Conservation (phyloP, 2,329 filamentous ascomycete species). For the Thielaviopsis populi region DNA sequence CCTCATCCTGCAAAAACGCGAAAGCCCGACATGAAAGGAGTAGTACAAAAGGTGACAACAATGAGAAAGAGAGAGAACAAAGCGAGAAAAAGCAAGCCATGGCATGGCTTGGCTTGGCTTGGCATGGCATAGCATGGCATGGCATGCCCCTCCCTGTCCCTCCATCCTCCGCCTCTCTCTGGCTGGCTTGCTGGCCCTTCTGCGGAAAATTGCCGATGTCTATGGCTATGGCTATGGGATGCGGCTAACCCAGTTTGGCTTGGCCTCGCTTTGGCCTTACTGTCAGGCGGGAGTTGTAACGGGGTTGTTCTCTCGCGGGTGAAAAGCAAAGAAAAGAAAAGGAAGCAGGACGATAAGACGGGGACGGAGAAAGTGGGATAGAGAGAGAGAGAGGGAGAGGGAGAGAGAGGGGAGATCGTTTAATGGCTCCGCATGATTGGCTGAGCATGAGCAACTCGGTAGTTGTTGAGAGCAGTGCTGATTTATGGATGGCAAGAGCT, state of each 20-base stretch:
- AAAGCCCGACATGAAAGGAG: background rate
- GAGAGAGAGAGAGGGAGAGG: background rate
- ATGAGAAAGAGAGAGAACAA: background rate
- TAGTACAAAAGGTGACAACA: background rate
- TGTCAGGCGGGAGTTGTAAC: background rate
- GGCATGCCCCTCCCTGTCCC: background rate
- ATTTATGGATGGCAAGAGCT: background rate
- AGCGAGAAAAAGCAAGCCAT: no score
- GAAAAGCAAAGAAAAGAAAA: background rate
- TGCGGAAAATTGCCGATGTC: constrained; percentile 3
- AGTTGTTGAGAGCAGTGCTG: background rate
- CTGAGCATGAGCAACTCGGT: background rate
- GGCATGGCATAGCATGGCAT: no score
- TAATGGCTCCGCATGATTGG: background rate
- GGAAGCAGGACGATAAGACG: background rate
- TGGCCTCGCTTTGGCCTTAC: background rate
- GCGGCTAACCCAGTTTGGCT: background rate
- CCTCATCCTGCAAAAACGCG: background rate
- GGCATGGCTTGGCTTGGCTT: no score
- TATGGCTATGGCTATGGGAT: background rate
- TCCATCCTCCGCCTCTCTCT: no score
- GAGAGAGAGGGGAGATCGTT: background rate
- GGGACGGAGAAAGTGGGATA: background rate
- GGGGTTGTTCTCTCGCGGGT: background rate
- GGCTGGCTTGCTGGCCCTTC: background rate